Evolutionary conservation across 306 rosid species (phyloP).

Genomic region (Cercis canadensis): DNA sequence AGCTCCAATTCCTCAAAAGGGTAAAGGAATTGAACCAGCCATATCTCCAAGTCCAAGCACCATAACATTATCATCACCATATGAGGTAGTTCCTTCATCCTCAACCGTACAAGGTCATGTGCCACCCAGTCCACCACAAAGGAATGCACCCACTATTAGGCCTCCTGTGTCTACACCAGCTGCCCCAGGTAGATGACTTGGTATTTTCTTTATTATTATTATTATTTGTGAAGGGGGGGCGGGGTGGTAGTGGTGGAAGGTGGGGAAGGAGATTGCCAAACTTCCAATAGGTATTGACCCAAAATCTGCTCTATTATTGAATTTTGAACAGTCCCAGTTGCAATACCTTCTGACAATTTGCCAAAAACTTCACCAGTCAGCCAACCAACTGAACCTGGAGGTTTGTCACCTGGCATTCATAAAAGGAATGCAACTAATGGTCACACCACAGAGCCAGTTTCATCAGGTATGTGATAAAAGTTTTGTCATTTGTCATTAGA

Average conservation of each 20-base stretch:
- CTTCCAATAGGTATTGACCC: constrained; percentile 31
- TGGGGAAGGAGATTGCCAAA: constrained; percentile 5
- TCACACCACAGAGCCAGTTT: constrained; percentile 39
- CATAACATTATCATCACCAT: constrained; percentile 42
- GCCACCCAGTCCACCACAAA: constrained; percentile 46
- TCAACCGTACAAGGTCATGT: constrained; percentile 44
- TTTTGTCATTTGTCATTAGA: not conserved
- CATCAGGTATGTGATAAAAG: constrained; percentile 36
- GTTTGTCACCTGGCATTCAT: constrained; percentile 37
- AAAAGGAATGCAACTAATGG: constrained; percentile 32
- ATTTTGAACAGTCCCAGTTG: constrained; percentile 48
- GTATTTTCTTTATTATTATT: not conserved
- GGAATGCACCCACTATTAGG: constrained; percentile 37
- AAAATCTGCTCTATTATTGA: constrained; percentile 14
- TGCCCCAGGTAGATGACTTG: constrained; percentile 60
- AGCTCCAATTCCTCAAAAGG: constrained; percentile 48
- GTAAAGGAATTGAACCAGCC: constrained; percentile 49
- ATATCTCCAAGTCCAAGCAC: constrained; percentile 56
- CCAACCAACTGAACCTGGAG: constrained; percentile 35
- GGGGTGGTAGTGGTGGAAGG: too few species aligned
- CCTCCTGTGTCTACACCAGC: constrained; percentile 46
- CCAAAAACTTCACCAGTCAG: constrained; percentile 47
- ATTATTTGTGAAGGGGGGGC: too few species aligned
- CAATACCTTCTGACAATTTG: constrained; percentile 40
- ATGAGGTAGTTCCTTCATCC: constrained; percentile 49